phyloP scores from a whole-genome alignment of 2,329 filamentous ascomycete genomes.

The Penicillium sp. region DNA sequence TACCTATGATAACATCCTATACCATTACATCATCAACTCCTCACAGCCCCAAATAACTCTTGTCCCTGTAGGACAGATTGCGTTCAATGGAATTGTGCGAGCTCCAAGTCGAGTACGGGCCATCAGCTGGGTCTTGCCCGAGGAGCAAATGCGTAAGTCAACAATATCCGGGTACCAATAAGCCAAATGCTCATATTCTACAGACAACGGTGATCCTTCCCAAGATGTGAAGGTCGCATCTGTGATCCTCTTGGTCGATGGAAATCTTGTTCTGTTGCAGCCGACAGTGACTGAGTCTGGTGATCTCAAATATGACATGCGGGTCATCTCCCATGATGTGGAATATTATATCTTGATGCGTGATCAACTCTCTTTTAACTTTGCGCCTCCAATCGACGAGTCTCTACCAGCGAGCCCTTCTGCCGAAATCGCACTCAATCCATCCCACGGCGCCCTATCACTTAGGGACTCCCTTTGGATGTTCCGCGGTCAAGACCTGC shows the following conservation, averaged over 20 bases:
- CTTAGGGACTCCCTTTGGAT: slow-evolving; percentile 90
- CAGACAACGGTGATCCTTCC: slow-evolving; percentile 83
- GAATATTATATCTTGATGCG: slow-evolving; percentile 94
- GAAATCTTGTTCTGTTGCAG: slow-evolving; percentile 88
- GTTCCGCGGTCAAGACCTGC: slow-evolving; percentile 83
- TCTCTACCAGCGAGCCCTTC: slow-evolving; percentile 51
- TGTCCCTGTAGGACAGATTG: slow-evolving; percentile 95
- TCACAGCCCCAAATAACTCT: slow-evolving; percentile 71
- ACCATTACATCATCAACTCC: slow-evolving; percentile 86
- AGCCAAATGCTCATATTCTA: slow-evolving; percentile 8
- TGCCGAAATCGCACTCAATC: slow-evolving; percentile 46
- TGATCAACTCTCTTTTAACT: slow-evolving; percentile 65
- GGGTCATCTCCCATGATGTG: slow-evolving; percentile 90
- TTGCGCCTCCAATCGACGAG: slow-evolving; percentile 50
- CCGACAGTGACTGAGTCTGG: slow-evolving; percentile 80
- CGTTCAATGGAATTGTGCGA: slow-evolving; percentile 92
- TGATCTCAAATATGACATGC: slow-evolving; percentile 96
- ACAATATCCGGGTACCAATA: not conserved
- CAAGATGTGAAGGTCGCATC: slow-evolving; percentile 93
- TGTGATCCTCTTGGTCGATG: slow-evolving; percentile 94
- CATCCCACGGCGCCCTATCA: slow-evolving; percentile 51
- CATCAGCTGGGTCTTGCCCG: slow-evolving; percentile 92
- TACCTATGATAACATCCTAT: slow-evolving; percentile 92
- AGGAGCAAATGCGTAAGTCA: slow-evolving; percentile 72
- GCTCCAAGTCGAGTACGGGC: slow-evolving; percentile 89